Evolutionary conservation across 768 basidiomycete species (phyloP), one percentile per base, ranked within the genome.

Genomic region (Psilocybe azurescens): DNA sequence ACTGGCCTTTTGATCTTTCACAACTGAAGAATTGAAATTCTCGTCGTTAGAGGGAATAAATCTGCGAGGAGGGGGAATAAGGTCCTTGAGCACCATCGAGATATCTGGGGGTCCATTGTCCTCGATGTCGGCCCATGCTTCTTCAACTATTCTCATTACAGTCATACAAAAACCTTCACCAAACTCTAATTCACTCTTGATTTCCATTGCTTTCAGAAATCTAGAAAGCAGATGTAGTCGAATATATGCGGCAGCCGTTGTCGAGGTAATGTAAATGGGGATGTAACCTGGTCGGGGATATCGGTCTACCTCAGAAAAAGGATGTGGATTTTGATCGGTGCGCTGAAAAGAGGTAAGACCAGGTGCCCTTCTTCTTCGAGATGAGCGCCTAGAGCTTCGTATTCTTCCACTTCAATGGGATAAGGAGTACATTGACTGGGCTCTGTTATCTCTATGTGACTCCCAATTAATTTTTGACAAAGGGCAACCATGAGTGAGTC

Each of bases 191-290:
- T 92, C 85, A 20, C 82, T 79, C 2, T 79, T 79, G 5, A 74
- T 74, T 55, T 83, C 76, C 73, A 91, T 82, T 9, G 81, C 83
- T 5, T 72, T 56, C n/a, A 95, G 78, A 18, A 95, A 77, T 28
- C 78, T 77, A 3, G 88, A 83, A 36, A 93, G 81, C n/a, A 97
- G 82, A 69, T 96, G 89, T 3, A 97, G 83, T 20, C 93, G 88
- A 58, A 96, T 78, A 73, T 97, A 97, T 1, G 93, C 84, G 0
- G 95, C 85, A 3, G 90, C 79, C 1, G 85, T 82, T 0, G 77
- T 69, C 1, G 93, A 94, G 1, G 89, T 83, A 56, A 97, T 71
- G 71, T 89, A 97, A 75, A 95, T 85, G 0, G 93, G 86, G 0
- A 89, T 84, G 59, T 86, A 84, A 20, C 73, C 76, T 70, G 78